Evolutionary conservation across 257 asterid species (phyloP), one percentile per base, ranked within the genome.

Genomic region (Agastache rugosa): DNA sequence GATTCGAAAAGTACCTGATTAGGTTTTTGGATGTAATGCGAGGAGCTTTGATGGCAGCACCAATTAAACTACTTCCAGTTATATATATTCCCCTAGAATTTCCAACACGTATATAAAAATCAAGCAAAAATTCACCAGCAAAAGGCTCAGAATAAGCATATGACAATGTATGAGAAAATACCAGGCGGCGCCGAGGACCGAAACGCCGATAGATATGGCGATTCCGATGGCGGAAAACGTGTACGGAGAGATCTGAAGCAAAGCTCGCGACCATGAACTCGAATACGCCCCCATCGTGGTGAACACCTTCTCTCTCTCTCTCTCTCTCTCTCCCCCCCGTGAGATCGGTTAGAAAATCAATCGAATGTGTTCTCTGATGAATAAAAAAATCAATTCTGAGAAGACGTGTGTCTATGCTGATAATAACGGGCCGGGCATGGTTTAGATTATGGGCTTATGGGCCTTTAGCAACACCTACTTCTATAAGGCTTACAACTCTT

Each of bases 141-240:
- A 47, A 41, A 11, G 4, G 44, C 8, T 14, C 0, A 0, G 22
- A 47, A 19, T 45, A 41, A 50, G 67, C 8, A n/a, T 51, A 41
- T 31, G 2, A 1, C 64, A 61, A 47, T n/a, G 19, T 16, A 14
- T 8, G 65, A 23, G 61, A 19, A 55, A n/a, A 20, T 85, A 95
- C 98, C 98, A 95, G 39, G 99, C 98, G 37, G 99, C 99, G 42
- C 99, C 99, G 79, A 94, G 97, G 51, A 94, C 99, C 5, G 99
- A 94, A 73, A 94, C 99, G 23, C 99, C 99, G 59, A 94, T 92
- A 9, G 99, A 87, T 61, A 94, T 67, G 27, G 99, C 96, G 60
- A 94, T 94, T 69, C 99, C 99, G 74, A 94, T 65, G 81, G 99
- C 92, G 72, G 98, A 67, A 84, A 92, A 94, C 39, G 98, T 92